These are phyloP conservation scores for Botryotinia calthae DNA, from an alignment of 2,329 filamentous ascomycete species.

Conservation along the genomic window DNA sequence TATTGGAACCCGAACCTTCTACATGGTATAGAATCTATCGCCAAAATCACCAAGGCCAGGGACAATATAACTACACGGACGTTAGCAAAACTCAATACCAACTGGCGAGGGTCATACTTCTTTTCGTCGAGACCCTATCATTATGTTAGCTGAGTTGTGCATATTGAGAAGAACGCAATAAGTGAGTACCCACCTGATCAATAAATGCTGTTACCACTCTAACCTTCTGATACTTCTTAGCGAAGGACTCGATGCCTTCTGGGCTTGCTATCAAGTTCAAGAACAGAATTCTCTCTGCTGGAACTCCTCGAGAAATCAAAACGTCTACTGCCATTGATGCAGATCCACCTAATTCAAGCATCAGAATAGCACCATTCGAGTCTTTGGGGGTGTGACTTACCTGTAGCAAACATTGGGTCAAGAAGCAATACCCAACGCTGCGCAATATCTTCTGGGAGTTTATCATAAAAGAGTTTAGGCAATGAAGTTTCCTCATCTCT, in stretches of 20 bases:
- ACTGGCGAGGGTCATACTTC: constrained; percentile 62
- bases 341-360: constrained; percentile 67
- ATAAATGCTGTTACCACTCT: constrained; percentile 95
- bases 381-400: constrained; percentile 46
- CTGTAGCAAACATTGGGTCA: constrained; percentile 99
- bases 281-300: constrained; percentile 93
- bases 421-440: constrained; percentile 89
- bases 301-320: constrained; percentile 83
- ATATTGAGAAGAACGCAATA: not conserved
- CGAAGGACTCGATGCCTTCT: constrained; percentile 85
- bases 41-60: constrained; percentile 94
- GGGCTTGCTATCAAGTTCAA: constrained; percentile 97
- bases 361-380: constrained; percentile 13
- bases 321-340: constrained; percentile 97
- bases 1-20: constrained; percentile 30
- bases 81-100: constrained; percentile 17
- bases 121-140: constrained; percentile 86
- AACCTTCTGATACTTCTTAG: constrained; percentile 81
- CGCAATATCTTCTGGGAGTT: constrained; percentile 90
- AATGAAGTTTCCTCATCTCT: constrained; percentile 90
- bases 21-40: constrained; percentile 93
- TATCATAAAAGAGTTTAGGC: constrained; percentile 96
- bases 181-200: constrained; percentile 60
- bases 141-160: constrained; percentile 23
- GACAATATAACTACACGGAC: constrained; percentile 74